Evolutionary conservation across 2,329 filamentous ascomycete species (phyloP).

Genomic region (Alternaria incomplexa): DNA sequence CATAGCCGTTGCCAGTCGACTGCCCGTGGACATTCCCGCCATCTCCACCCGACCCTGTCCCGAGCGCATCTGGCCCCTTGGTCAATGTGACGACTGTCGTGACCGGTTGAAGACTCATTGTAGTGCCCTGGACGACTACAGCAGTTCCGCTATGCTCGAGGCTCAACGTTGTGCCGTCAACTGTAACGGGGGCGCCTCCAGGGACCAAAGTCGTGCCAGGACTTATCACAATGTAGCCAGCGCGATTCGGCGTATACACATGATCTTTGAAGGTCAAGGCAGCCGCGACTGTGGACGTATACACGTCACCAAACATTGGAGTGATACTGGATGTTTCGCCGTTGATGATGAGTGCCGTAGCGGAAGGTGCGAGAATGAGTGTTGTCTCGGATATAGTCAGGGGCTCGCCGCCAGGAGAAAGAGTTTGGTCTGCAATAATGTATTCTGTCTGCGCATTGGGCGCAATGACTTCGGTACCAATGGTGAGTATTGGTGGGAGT

Average conservation of each 20-base stretch:
- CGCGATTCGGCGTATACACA: conserved; percentile 51
- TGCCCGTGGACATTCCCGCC: conserved; percentile 2
- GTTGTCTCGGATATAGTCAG: conserved; percentile 46
- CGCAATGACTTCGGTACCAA: conserved; percentile 28
- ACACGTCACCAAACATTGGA: conserved; percentile 23
- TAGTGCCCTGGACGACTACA: conserved; percentile 33
- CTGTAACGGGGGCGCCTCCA: conserved; percentile 45
- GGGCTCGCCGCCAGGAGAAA: conserved; percentile 42
- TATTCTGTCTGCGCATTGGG: conserved; percentile 35
- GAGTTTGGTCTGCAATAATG: conserved; percentile 37
- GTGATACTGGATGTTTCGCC: conserved; percentile 32
- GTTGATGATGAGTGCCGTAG: conserved; percentile 46
- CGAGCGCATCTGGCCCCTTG: not conserved
- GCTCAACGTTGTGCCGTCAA: conserved; percentile 43
- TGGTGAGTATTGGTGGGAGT: conserved; percentile 25
- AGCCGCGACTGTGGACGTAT: conserved; percentile 29
- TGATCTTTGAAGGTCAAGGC: conserved; percentile 45
- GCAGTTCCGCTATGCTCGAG: conserved; percentile 36
- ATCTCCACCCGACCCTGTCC: not conserved
- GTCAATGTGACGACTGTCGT: conserved; percentile 31
- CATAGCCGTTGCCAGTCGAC: not conserved
- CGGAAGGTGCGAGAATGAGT: conserved; percentile 44
- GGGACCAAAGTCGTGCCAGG: conserved; percentile 45
- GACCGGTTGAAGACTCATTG: conserved; percentile 25
- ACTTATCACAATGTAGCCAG: conserved; percentile 51